A percentile compares a stretch with the other conserved stretches of the same genome.
Conservation (phyloP, 2,329 filamentous ascomycete genomes). For the Tolypocladium album region DNA sequence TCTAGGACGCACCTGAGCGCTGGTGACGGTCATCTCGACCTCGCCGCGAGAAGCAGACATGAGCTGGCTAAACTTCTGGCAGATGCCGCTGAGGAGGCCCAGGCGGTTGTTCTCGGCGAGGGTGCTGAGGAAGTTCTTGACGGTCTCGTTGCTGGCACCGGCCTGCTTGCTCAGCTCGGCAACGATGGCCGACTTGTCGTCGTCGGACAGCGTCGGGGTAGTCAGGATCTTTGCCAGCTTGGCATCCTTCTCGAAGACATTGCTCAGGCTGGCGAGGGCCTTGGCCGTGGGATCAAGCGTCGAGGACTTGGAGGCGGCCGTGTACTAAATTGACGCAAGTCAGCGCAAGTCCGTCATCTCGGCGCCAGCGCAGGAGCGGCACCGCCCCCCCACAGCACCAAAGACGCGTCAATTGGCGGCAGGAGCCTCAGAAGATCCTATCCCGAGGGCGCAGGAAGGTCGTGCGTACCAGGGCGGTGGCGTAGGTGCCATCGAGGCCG, state of each 20-base stretch:
- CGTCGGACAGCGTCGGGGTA: slow-evolving; percentile 65
- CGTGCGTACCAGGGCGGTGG: slow-evolving; percentile 82
- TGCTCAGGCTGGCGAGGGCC: slow-evolving; percentile 60
- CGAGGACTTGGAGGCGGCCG: slow-evolving; percentile 80
- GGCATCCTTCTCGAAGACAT: slow-evolving; percentile 67
- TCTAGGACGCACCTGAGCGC: slow-evolving; percentile 60
- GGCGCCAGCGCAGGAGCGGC: not conserved
- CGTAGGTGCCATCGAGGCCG: slow-evolving; percentile 96
- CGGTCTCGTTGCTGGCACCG: slow-evolving; percentile 63
- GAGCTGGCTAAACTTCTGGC: slow-evolving; percentile 75
- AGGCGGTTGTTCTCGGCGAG: slow-evolving; percentile 96
- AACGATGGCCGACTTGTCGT: slow-evolving; percentile 80
- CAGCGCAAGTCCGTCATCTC: not conserved
- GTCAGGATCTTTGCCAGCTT: slow-evolving; percentile 69
- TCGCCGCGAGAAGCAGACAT: slow-evolving; percentile 87
- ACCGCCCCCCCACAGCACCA: not conserved
- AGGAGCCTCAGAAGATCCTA: not conserved
- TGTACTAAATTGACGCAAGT: slow-evolving; percentile 60
- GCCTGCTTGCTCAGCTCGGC: slow-evolving; percentile 79
- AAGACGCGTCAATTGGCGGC: slow-evolving; percentile 8
- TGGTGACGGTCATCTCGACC: slow-evolving; percentile 86
- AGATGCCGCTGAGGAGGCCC: slow-evolving; percentile 68
- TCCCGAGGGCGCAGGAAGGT: slow-evolving; percentile 2
- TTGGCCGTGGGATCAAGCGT: slow-evolving; percentile 77
- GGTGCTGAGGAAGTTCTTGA: slow-evolving; percentile 88